Percentiles rank a stretch among this genome's conserved stretches.
Conservation (phyloP, 2,329 filamentous ascomycete species). For the Lecanicillium sp. region DNA sequence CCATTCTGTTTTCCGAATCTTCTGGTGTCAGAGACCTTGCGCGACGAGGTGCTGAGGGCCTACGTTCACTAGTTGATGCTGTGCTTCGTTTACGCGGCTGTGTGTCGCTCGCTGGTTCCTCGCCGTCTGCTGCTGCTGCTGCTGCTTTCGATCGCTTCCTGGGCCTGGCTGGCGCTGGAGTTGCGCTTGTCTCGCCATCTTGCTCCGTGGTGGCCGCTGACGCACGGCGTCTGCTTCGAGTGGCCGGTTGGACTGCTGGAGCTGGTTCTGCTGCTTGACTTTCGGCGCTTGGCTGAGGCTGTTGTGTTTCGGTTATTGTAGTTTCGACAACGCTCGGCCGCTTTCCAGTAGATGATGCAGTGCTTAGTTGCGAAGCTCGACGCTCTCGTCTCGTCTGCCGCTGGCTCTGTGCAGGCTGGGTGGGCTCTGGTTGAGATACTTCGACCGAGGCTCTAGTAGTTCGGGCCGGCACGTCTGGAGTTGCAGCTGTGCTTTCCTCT, state of each 20-base stretch:
- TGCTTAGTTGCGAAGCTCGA: slow-evolving; percentile 3
- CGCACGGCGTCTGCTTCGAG: slow-evolving; percentile 3
- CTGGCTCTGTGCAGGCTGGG: not conserved
- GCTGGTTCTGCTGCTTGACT: not conserved
- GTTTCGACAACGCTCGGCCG: not conserved
- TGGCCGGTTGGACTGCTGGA: not conserved
- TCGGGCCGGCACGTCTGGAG: no score
- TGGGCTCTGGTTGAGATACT: not conserved
- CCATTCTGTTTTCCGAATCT: slow-evolving; percentile 51
- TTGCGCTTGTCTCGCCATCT: not conserved
- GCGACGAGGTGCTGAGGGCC: slow-evolving; percentile 19
- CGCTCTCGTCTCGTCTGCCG: slow-evolving; percentile 4
- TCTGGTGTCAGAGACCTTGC: slow-evolving; percentile 50
- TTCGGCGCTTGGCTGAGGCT: slow-evolving; percentile 1
- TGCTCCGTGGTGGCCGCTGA: not conserved
- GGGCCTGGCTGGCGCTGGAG: not conserved
- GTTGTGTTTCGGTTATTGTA: not conserved
- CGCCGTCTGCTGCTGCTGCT: not conserved
- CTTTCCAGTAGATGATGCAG: not conserved
- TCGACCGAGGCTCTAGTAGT: not conserved
- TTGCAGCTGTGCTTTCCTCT: not conserved
- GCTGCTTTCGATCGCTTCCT: slow-evolving; percentile 7
- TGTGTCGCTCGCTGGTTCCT: not conserved
- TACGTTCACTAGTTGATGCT: slow-evolving; percentile 9
- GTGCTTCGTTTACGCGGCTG: slow-evolving; percentile 5